Evolutionary conservation across 2,329 filamentous ascomycete genomes (phyloP), one percentile per base, ranked within the genome.

Genomic region (Neoarthrinium moseri): DNA sequence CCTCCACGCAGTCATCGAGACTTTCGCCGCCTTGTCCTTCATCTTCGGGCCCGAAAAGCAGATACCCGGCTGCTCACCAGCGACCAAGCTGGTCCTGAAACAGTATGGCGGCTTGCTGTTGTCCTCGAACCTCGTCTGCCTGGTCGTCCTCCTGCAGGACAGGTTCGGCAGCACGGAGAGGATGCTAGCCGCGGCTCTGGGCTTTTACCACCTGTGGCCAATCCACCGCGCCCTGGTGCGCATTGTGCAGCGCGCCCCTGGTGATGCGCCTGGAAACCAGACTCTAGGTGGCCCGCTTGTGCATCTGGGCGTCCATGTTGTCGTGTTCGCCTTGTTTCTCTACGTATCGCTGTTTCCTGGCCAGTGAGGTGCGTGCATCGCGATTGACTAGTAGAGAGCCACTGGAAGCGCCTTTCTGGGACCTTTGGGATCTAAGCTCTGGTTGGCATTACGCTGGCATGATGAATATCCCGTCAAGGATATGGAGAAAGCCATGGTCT

Each of bases 141-240:
- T 74, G 3, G 48, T 61, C 12, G 58, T 74, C 32, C 49, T 66
- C 8, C 39, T 55, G 4, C 59, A 63, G 2, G 54, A 61, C 1
- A 55, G 46, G 2, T 56, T 67, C 35, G 62, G 69, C 50, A 45
- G 59, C 4, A 60, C 63, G 1, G 57, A 58, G 4, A 60, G 64
- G 6, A 50, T 66, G 17, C 51, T 72, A 2, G 67, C 70, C 0
- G 51, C 65, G 1, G 66, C 71, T 1, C 60, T 79, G 48, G 73
- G 68, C 1, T 67, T 68, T 18, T 79, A 77, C 59, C 76, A 80
- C 46, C 32, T 70, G 2, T 78, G 71, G 62, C 76, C 76, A 3
- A 68, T 65, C 23, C 62, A 68, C 38, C 64, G 76, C 26, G 76
- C 76, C 1, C 62, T 57, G 10, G 50, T 56, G 13, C 63, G 68